Conservation (phyloP, 1,284 basidiomycete genomes). For the Tilletia indica region DNA sequence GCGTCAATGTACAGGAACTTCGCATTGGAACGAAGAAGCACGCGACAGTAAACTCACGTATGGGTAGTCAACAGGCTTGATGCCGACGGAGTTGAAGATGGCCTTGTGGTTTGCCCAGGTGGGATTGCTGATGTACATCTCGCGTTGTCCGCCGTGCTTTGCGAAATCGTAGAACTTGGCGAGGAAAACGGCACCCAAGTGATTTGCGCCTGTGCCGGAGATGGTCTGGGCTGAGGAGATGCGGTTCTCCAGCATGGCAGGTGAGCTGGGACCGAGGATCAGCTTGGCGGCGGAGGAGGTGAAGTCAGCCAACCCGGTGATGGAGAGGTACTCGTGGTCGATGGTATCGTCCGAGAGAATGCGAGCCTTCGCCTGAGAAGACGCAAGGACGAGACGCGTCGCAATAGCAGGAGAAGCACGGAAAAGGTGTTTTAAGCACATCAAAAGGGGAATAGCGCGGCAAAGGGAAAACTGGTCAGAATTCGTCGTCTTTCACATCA, state of each 20-base stretch:
- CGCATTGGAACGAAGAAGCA: background rate
- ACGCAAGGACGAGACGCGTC: too few relatives aligned
- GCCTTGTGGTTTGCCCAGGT: constrained; percentile 93
- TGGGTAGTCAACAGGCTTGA: constrained; percentile 76
- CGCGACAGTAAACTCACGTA: constrained; percentile 13
- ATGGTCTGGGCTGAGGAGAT: constrained; percentile 65
- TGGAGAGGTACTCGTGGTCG: constrained; percentile 92
- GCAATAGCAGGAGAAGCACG: too few relatives aligned
- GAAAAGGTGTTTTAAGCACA: background rate
- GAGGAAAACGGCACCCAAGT: constrained; percentile 85
- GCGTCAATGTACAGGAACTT: background rate
- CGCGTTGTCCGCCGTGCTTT: constrained; percentile 58
- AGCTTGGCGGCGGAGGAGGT: constrained; percentile 75
- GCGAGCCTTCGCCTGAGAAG: constrained; percentile 68
- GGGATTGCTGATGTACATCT: constrained; percentile 79
- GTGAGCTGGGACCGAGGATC: constrained; percentile 73
- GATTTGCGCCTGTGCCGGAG: constrained; percentile 92
- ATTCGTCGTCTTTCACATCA: background rate
- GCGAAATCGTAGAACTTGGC: constrained; percentile 71
- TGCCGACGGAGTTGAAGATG: constrained; percentile 79
- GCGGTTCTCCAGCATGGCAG: constrained; percentile 68
- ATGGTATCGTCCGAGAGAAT: constrained; percentile 71
- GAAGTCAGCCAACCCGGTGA: constrained; percentile 81
- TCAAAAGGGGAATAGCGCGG: background rate
- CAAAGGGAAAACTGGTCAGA: too few relatives aligned